Evolutionary conservation across 1,284 basidiomycete species (phyloP), one percentile per base, ranked within the genome.

Genomic region (Flammula alnicola): DNA sequence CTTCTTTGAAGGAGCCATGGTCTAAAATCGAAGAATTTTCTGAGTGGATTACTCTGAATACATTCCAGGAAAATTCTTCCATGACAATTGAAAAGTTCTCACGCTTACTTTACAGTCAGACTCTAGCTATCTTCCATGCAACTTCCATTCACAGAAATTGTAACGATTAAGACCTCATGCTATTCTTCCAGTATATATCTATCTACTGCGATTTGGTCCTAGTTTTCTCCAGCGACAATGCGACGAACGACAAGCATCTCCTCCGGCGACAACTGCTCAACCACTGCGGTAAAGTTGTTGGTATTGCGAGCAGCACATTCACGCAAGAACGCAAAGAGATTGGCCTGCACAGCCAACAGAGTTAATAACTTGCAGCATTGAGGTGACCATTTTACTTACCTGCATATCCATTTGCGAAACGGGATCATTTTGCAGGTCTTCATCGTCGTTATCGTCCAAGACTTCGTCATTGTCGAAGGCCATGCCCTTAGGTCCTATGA

Each of bases 391-490:
- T 81, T 57, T 51, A 92, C 83, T 57, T 53, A 93, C 93, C 71
- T 85, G 84, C 74, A 97, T 84, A 61, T 98, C 91, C 67, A 98
- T 88, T 59, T 87, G 85, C 31, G 90, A 93, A 46, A 96, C 79
- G 1, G 92, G 86, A 69, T 98, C 95, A 41, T 82, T 83, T 68
- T 83, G 85, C 44, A 97, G 77, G 64, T 97, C 94, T 56, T 95
- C 92, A 63, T 95, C 93, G 50, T 89, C 87, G 42, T 77, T 79
- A 38, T 79, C 79, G 16, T 85, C 83, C 37, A 84, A 73, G 17
- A 86, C 75, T 44, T 88, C 84, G 52, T 90, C 88, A 49, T 83
- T 82, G 58, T 90, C 86, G 60, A 88, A 84, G 33, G 84, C 79
- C 58, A 80, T 71, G 6, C 83, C 84, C 36, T 79, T 82, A 3